Conservation (phyloP, 768 basidiomycete genomes). For the Pleurotus sapidus region DNA sequence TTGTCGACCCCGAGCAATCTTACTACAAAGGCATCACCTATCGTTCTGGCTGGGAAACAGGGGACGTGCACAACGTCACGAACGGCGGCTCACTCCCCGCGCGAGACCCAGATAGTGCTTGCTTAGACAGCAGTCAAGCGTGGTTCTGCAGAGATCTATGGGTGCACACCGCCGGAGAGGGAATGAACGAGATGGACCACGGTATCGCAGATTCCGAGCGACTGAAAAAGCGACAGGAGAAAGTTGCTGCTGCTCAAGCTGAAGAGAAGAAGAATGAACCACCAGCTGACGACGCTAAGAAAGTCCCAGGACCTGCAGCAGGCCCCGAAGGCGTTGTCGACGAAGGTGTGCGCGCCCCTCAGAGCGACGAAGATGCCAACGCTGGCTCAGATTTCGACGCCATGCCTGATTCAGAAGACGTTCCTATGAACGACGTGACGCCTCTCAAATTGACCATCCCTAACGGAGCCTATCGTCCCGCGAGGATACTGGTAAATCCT, state of each 20-base stretch:
- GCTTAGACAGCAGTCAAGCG: conserved; percentile 94
- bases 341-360: conserved; percentile 13
- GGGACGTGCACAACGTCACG: conserved; percentile 77
- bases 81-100: conserved; percentile 49
- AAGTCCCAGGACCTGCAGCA: background rate
- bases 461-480: conserved; percentile 85
- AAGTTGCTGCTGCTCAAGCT: conserved; percentile 6
- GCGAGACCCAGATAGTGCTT: conserved; percentile 78
- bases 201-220: conserved; percentile 28
- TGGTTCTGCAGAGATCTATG: conserved; percentile 99
- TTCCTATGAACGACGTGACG: conserved; percentile 31
- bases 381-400: conserved; percentile 88
- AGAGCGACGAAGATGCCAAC: conserved; percentile 69
- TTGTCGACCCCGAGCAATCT: conserved; percentile 92
- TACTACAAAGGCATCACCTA: conserved; percentile 92
- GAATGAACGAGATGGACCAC: conserved; percentile 56
- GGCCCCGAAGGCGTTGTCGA: conserved; percentile 13
- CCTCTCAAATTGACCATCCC: conserved; percentile 60
- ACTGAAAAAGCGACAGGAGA: conserved; percentile 21
- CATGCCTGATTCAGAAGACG: conserved; percentile 61
- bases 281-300: background rate
- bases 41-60: conserved; percentile 56
- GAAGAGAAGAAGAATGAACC: background rate
- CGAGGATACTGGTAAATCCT: conserved; percentile 92
- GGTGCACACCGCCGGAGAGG: conserved; percentile 82